Evolutionary conservation across 805 yeast genomes (phyloP).

Genomic region (Scheffersomyces coipomensis): DNA sequence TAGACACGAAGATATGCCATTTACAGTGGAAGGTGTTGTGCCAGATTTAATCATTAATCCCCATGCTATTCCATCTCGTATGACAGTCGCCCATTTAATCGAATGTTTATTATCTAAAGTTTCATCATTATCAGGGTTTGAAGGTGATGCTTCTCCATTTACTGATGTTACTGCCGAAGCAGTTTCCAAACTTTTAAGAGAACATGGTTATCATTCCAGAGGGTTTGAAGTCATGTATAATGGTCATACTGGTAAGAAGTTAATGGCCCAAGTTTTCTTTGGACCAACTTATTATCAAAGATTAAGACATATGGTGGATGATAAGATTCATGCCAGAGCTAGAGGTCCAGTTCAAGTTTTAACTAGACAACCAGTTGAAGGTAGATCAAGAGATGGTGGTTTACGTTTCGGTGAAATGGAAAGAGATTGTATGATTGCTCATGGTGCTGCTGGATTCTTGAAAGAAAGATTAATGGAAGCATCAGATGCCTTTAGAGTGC

Average conservation of each 20-base stretch:
- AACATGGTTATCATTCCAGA: conserved; percentile 95
- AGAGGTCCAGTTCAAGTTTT: conserved; percentile 98
- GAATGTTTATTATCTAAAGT: conserved; percentile 97
- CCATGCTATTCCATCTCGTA: conserved; percentile 99
- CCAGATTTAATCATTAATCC: conserved; percentile 98
- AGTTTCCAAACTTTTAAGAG: conserved; percentile 85
- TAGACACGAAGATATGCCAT: conserved; percentile 99
- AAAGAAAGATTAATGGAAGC: conserved; percentile 99
- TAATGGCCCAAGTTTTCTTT: conserved; percentile 97
- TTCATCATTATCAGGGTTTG: conserved; percentile 90
- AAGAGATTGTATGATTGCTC: conserved; percentile 99
- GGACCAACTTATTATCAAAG: conserved; percentile 99
- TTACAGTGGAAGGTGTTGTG: conserved; percentile 90
- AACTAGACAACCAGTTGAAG: conserved; percentile 98
- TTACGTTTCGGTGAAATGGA: conserved; percentile 99
- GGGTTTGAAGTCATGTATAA: conserved; percentile 99
- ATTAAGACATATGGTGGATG: conserved; percentile 98
- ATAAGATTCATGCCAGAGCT: conserved; percentile 98
- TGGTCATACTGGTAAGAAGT: conserved; percentile 97
- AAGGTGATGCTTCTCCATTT: conserved; percentile 99
- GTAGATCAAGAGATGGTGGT: conserved; percentile 99
- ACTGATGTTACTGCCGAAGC: conserved; percentile 99
- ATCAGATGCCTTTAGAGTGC: conserved; percentile 97
- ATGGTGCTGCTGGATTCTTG: conserved; percentile 98
- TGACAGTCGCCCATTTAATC: conserved; percentile 99